Evolutionary conservation across 177 flowering plant genomes (phyloP), one percentile per base, ranked within the genome.

Genomic region (Vitis hybrid): DNA sequence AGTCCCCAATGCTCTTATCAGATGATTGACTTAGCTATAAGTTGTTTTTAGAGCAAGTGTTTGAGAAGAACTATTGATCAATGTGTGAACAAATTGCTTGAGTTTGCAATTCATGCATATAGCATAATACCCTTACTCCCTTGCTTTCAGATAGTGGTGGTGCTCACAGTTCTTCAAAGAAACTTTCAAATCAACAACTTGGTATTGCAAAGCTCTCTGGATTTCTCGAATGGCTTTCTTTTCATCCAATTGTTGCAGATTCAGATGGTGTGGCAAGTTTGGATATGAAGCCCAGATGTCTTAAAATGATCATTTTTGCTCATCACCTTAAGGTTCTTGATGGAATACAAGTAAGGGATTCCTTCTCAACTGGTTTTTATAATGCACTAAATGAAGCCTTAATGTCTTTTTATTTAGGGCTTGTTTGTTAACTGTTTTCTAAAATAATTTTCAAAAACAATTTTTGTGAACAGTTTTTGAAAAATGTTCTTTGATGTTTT

Each of bases 251-350:
- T 26, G 55, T 87, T 57, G 53, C 82, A 20, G 85, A 84, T 51
- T 59, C 76, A 10, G 89, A 82, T 68, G 81, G 68, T 70, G 74
- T 61, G 5, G 68, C 54, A 68, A 72, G 75, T 67, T 56, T 66
- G 7, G 88, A 87, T 63, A 26, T 57, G 22, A 66, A 74, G 61
- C 53, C 65, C n/a, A 39, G 75, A 73, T 79, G 83, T 68, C 87
- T 77, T 31, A 96, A 96, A 80, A 96, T 89, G 95, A 78, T 96
- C 77, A 81, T 96, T 69, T 96, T 96, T 90, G 94, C 91, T 60
- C 97, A 93, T 82, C 97, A 96, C 70, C 89, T 83, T 76, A 92
- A 82, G 77, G 99, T 96, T 78, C 90, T 91, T 68, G 91, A 96
- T 77, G 85, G 88, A 59, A 74, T 91, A 14, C 97, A 96, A 91